Conservation (phyloP, 805 yeast species). For the Candida peoriensis region DNA sequence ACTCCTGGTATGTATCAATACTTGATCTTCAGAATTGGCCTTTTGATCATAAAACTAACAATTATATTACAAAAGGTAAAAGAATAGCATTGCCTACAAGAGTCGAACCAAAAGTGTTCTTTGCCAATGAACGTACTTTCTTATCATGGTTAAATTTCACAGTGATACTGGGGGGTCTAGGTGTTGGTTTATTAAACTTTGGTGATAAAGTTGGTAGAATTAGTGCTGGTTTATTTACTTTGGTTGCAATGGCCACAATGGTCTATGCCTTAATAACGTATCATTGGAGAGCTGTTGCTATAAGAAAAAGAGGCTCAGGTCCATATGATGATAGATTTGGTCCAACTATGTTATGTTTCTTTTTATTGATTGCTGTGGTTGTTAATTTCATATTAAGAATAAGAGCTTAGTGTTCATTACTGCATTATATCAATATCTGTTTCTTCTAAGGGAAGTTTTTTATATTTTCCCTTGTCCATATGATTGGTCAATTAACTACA, state of each 20-base stretch:
- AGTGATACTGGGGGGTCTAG: slow-evolving; percentile 94
- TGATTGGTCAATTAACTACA: too few relatives aligned
- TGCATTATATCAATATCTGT: slow-evolving; percentile 3
- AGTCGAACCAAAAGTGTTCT: slow-evolving; percentile 98
- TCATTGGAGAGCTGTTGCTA: slow-evolving; percentile 99
- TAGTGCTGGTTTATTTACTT: slow-evolving; percentile 89
- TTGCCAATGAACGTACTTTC: slow-evolving; percentile 98
- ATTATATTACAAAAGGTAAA: slow-evolving; percentile 42
- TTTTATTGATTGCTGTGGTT: slow-evolving; percentile 86
- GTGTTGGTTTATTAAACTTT: slow-evolving; percentile 91
- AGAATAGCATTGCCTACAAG: slow-evolving; percentile 97
- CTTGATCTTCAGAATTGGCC: too few relatives aligned
- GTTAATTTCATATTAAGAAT: slow-evolving; percentile 82
- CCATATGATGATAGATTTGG: slow-evolving; percentile 99
- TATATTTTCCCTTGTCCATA: too few relatives aligned
- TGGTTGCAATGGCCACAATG: slow-evolving; percentile 98
- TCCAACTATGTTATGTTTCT: slow-evolving; percentile 95
- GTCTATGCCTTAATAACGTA: slow-evolving; percentile 90
- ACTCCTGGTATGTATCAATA: slow-evolving; percentile 54
- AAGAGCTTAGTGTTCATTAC: too few relatives aligned
- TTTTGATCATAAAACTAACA: too few relatives aligned
- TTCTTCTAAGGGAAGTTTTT: not conserved
- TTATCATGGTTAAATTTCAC: slow-evolving; percentile 98
- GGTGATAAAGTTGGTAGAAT: slow-evolving; percentile 93
- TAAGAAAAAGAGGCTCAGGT: slow-evolving; percentile 94